Conservation (phyloP, 2,329 filamentous ascomycete species). For the Phaeosphaeria sp. region DNA sequence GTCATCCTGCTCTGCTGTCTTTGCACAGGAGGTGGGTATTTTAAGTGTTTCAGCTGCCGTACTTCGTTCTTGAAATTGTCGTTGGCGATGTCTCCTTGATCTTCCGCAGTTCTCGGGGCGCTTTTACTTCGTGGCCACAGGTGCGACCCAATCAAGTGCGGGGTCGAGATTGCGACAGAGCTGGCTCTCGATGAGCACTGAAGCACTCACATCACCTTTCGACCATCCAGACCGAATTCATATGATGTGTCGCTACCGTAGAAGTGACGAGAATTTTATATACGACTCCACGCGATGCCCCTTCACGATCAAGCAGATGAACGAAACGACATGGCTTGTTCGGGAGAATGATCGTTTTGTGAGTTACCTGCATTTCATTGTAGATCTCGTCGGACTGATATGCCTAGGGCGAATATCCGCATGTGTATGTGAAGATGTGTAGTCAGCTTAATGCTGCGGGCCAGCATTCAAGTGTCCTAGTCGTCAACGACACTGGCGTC, state of each 20-base stretch:
- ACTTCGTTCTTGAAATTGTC: too few species aligned
- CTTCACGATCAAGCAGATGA: conserved; percentile 18
- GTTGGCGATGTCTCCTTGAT: too few species aligned
- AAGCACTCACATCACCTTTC: too few species aligned
- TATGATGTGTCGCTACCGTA: neutral
- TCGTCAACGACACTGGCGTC: conserved; percentile 12
- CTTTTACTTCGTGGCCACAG: neutral
- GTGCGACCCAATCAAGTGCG: neutral
- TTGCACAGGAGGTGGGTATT: neutral
- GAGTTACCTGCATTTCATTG: conserved; percentile 1
- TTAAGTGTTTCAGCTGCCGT: too few species aligned
- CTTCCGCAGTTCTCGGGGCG: too few species aligned
- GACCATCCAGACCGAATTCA: too few species aligned
- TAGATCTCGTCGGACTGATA: neutral
- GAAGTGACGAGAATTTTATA: neutral
- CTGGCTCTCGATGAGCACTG: too few species aligned
- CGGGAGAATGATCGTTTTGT: conserved; percentile 17
- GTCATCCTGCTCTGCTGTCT: neutral
- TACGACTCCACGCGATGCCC: conserved; percentile 4
- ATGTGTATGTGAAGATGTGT: conserved; percentile 9
- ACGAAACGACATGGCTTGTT: conserved; percentile 14
- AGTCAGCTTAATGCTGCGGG: neutral
- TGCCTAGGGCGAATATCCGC: neutral
- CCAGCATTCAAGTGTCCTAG: neutral
- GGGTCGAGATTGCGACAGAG: neutral